Evolutionary conservation across 768 basidiomycete species (phyloP).

Genomic region (Hydnomerulius pinastri): DNA sequence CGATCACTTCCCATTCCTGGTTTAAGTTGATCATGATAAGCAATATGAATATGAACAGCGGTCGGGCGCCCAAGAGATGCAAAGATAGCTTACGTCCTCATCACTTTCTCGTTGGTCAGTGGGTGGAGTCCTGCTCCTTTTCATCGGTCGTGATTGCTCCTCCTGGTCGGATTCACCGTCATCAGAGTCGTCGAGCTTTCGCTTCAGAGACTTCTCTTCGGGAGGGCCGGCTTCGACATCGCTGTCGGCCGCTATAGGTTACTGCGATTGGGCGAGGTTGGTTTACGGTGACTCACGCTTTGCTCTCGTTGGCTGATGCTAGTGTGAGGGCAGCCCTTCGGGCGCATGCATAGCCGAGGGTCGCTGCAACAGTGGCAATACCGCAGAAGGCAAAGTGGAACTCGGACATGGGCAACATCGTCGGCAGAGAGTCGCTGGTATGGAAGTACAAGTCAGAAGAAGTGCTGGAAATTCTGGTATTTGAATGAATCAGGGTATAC

Average conservation of each 20-base stretch:
- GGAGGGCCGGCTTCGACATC: conserved; percentile 28
- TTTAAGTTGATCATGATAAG: conserved; percentile 22
- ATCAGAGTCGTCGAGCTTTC: conserved; percentile 32
- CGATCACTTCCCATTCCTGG: conserved; percentile 36
- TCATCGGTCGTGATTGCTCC: conserved; percentile 27
- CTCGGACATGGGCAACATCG: conserved; percentile 53
- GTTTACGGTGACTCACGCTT: conserved; percentile 34
- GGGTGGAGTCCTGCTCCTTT: conserved; percentile 46
- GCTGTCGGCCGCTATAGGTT: conserved; percentile 31
- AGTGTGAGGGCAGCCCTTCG: conserved; percentile 37
- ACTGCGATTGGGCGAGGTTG: conserved; percentile 30
- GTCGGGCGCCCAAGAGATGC: background rate
- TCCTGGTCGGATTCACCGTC: conserved; percentile 31
- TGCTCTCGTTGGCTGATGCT: conserved; percentile 18
- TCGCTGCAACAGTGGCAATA: conserved; percentile 61
- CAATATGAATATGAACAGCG: conserved; percentile 7
- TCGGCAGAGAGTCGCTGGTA: conserved; percentile 1
- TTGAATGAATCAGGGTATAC: conserved; percentile 18
- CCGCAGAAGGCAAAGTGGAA: conserved; percentile 58
- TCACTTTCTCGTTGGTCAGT: conserved; percentile 27
- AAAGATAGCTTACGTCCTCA: conserved; percentile 27
- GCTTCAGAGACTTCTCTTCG: conserved; percentile 33
- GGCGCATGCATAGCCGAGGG: conserved; percentile 57
- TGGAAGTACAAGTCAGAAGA: conserved; percentile 12
- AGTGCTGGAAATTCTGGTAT: conserved; percentile 13